Base-by-base conservation (phyloP, 148 eudicot genomes). In the Simmondsia chinensis region DNA sequence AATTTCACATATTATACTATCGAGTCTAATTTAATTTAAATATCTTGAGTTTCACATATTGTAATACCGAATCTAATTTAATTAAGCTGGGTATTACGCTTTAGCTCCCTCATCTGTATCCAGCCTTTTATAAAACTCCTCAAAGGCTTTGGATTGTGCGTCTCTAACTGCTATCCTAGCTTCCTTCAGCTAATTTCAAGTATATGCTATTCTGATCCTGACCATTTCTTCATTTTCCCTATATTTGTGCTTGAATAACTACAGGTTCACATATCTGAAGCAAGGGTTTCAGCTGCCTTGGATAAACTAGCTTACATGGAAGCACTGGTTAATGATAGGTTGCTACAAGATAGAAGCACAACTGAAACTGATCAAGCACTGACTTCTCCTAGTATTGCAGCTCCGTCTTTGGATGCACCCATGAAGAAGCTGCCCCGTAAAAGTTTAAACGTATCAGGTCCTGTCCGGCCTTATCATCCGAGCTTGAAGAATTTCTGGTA, bases 181-280 rank as follows among this genome's bases (percentile, higher is more conserved):
- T n/a, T n/a, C n/a, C n/a, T n/a, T n/a, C n/a, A n/a, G n/a, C n/a
- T n/a, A n/a, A n/a, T n/a, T n/a, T n/a, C n/a, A n/a, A n/a, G n/a
- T n/a, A n/a, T n/a, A n/a, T n/a, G n/a, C n/a, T n/a, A n/a, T n/a
- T n/a, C n/a, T n/a, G 6, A 39, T 48, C n/a, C 23, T 20, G 14
- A 25, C 11, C 15, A 38, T 39, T 58, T n/a, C 10, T 33, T n/a
- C n/a, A n/a, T n/a, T n/a, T n/a, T n/a, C 12, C 3, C 52, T 17
- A 4, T 51, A 31, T 33, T 10, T 50, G 31, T 20, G 16, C 18
- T 20, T n/a, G 7, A 21, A 23, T 43, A 22, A 73, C 27, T 20
- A 64, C 83, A 89, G 95, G 87, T 89, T 63, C 95, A 85, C 66
- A 76, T 85, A 52, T 89, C 97, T 39, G 95, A 89, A 82, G 88